A percentile compares a stretch with the other conserved stretches of the same genome.
Conservation (phyloP, 2,329 filamentous ascomycete species). For the Ramularia endophylla region DNA sequence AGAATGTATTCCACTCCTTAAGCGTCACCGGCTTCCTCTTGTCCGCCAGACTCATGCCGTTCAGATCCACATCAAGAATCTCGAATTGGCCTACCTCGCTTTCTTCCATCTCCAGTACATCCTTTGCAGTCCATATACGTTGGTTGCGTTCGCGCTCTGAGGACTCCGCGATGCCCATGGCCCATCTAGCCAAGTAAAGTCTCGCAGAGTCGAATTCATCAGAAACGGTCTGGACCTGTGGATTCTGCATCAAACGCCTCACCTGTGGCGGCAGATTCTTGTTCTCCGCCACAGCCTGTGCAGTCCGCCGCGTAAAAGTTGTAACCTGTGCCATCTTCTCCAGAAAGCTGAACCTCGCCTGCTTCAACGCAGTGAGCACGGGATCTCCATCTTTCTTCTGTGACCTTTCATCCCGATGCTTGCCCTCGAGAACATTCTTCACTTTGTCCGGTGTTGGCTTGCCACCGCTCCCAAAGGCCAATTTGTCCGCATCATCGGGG, state of each 20-base stretch:
- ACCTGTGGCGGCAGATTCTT: slow-evolving; percentile 86
- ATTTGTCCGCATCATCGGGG: slow-evolving; percentile 74
- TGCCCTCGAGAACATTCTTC: slow-evolving; percentile 37
- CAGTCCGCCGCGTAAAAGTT: slow-evolving; percentile 86
- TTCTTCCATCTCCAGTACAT: slow-evolving; percentile 89
- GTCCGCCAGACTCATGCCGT: slow-evolving; percentile 67
- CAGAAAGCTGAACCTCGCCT: slow-evolving; percentile 92
- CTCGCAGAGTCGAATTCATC: slow-evolving; percentile 97
- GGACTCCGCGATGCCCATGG: slow-evolving; percentile 97
- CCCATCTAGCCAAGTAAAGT: slow-evolving; percentile 92
- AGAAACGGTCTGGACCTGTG: slow-evolving; percentile 89
- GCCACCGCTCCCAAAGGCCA: slow-evolving; percentile 61
- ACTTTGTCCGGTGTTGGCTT: slow-evolving; percentile 48
- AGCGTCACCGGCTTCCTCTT: slow-evolving; percentile 69
- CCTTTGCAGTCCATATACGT: slow-evolving; percentile 86
- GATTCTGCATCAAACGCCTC: slow-evolving; percentile 75
- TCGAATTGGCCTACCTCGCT: slow-evolving; percentile 96
- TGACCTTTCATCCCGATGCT: slow-evolving; percentile 31
- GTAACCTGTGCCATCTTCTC: slow-evolving; percentile 98
- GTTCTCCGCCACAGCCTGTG: slow-evolving; percentile 87
- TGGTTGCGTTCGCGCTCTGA: slow-evolving; percentile 81
- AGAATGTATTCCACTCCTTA: slow-evolving; percentile 87
- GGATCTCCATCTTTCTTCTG: slow-evolving; percentile 61
- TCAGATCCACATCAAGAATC: slow-evolving; percentile 73
- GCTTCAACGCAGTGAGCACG: slow-evolving; percentile 86